Evolutionary conservation across 352 stramenopile species (phyloP), one percentile per base, ranked within the genome.

Genomic region (Vaucheria bursata): DNA sequence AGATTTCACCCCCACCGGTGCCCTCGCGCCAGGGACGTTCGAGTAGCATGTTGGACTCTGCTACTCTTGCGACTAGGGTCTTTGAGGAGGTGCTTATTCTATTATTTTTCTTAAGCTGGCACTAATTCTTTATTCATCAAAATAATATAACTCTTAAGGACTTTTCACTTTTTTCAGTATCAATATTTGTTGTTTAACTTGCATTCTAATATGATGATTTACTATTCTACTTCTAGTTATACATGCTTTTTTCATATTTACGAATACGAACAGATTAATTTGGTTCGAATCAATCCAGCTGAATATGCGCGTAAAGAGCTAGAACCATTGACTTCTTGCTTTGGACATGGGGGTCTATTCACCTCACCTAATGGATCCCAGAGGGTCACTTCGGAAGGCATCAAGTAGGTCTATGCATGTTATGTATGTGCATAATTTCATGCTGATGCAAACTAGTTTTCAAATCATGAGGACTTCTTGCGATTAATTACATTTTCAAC

Each of bases 1-100:
- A n/a, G n/a, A n/a, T n/a, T n/a, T n/a, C n/a, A 36, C 69, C 69
- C 69, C 69, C 4, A 38, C 69, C 69, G 38, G 38, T n/a, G 18
- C 34, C 69, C 69, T 18, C 68, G 25, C 4, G 34, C 69, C 69
- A 38, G n/a, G n/a, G n/a, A n/a, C n/a, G n/a, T n/a, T n/a, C n/a
- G n/a, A n/a, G n/a, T n/a, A n/a, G n/a, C n/a, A n/a, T n/a, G n/a
- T n/a, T n/a, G n/a, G n/a, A n/a, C n/a, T n/a, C n/a, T n/a, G n/a
- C n/a, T n/a, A n/a, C n/a, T n/a, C n/a, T n/a, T n/a, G n/a, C n/a
- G n/a, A n/a, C n/a, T n/a, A n/a, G n/a, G n/a, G n/a, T n/a, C n/a
- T n/a, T n/a, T n/a, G n/a, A n/a, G n/a, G n/a, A n/a, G n/a, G n/a
- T n/a, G n/a, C n/a, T n/a, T n/a, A n/a, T n/a, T n/a, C n/a, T n/a